Evolutionary conservation across 2,329 filamentous ascomycete genomes (phyloP).

Genomic region (Chrysoporthe puriensis): DNA sequence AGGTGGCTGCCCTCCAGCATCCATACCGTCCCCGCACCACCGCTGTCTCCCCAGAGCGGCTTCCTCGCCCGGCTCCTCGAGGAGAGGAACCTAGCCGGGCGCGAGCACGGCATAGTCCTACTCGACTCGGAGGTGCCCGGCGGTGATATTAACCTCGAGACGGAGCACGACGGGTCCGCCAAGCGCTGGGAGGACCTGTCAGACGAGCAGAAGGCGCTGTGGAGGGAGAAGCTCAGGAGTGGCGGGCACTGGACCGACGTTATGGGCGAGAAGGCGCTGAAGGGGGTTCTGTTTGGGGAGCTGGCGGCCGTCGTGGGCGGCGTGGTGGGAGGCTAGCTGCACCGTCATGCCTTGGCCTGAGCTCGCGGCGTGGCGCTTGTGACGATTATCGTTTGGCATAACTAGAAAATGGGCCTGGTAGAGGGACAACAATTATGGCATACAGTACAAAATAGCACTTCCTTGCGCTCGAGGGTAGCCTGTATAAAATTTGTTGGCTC

Average conservation of each 20-base stretch:
- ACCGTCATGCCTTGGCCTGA: slow-evolving; percentile 11
- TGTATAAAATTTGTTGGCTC: neutral
- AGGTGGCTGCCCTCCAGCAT: slow-evolving; percentile 56
- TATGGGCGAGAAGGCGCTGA: slow-evolving; percentile 77
- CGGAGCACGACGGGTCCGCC: slow-evolving; percentile 56
- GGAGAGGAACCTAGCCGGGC: slow-evolving; percentile 19
- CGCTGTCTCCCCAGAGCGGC: slow-evolving; percentile 12
- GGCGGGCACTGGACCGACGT: slow-evolving; percentile 80
- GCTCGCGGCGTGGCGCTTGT: neutral
- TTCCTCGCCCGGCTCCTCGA: slow-evolving; percentile 26
- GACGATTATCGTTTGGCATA: neutral
- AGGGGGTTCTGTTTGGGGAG: slow-evolving; percentile 77
- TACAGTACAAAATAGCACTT: neutral
- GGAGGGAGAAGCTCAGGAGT: slow-evolving; percentile 67
- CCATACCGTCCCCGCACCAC: slow-evolving; percentile 17
- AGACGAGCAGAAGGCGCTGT: slow-evolving; percentile 63
- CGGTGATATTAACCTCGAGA: slow-evolving; percentile 40
- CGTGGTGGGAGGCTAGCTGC: slow-evolving; percentile 47
- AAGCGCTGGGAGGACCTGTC: slow-evolving; percentile 74
- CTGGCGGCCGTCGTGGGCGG: slow-evolving; percentile 65
- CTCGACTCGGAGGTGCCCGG: slow-evolving; percentile 33
- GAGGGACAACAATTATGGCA: neutral
- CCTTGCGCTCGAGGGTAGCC: neutral
- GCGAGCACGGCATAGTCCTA: slow-evolving; percentile 29
- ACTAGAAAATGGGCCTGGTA: neutral